A percentile compares a stretch with the other conserved stretches of the same genome.
Conservation (phyloP, 768 basidiomycete genomes). For the Tricholoma saponaceum region DNA sequence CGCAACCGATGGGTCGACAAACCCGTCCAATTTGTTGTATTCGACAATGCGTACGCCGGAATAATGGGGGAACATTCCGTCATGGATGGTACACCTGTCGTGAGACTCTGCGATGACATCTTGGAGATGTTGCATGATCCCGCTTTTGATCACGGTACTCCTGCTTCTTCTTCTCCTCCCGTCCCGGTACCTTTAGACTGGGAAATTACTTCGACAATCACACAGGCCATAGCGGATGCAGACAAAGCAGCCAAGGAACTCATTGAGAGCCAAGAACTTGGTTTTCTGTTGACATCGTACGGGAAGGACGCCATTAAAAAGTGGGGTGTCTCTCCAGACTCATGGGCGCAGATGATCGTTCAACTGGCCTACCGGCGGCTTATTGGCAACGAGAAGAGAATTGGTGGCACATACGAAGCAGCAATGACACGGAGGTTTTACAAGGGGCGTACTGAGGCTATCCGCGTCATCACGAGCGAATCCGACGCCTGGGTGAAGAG, state of each 20-base stretch:
- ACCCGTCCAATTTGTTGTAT: constrained; percentile 82
- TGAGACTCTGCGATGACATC: constrained; percentile 66
- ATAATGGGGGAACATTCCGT: constrained; percentile 92
- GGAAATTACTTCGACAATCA: constrained; percentile 45
- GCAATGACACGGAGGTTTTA: constrained; percentile 85
- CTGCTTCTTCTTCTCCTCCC: constrained; percentile 17
- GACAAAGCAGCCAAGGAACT: constrained; percentile 53
- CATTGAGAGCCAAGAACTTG: constrained; percentile 58
- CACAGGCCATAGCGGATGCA: constrained; percentile 52
- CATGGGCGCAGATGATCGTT: constrained; percentile 90
- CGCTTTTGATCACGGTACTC: constrained; percentile 58
- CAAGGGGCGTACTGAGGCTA: constrained; percentile 93
- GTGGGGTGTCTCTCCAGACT: constrained; percentile 88
- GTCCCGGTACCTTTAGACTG: constrained; percentile 58
- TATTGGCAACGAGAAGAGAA: constrained; percentile 45
- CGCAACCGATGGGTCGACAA: constrained; percentile 88
- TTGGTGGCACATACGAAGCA: constrained; percentile 90
- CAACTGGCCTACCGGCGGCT: constrained; percentile 86
- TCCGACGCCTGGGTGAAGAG: constrained; percentile 72
- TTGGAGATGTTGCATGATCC: constrained; percentile 55
- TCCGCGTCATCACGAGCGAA: constrained; percentile 76
- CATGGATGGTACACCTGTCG: constrained; percentile 87
- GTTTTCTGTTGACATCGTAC: constrained; percentile 64
- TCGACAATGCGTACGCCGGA: constrained; percentile 76
- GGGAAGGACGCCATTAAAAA: constrained; percentile 85